Base-by-base conservation (phyloP, 305 asterid species). In the Ajuga reptans region DNA sequence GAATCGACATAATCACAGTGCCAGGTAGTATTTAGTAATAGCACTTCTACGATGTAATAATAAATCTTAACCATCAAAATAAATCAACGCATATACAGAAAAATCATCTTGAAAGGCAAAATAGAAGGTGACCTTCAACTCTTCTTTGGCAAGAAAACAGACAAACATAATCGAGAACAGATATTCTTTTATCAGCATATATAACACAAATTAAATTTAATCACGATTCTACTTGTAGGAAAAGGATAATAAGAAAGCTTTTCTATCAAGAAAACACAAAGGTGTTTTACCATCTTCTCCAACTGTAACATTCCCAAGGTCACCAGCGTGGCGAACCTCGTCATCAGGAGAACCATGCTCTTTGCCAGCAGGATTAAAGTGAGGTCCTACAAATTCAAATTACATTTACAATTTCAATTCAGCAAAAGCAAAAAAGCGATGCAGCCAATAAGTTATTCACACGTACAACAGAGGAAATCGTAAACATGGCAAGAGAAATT, bases 321-420 rank as follows among this genome's bases (percentile, higher is more conserved):
- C 97, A 84, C 97, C 98, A 59, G 98, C 98, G 81, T 92, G 98
- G 63, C 97, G 97, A 74, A n/a, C 36, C 73, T 86, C 92, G 67
- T 92, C 98, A 18, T 74, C 86, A 37, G 98, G 97, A 75, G 96
- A 84, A 77, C 98, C 98, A 53, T 93, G 97, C 61, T 82, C 92
- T 72, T 93, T 89, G 53, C 86, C 85, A 82, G 67, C 81, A 54
- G 98, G 98, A 75, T 93, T 90, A 77, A 78, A 93, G 82, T 93
- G 98, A 55, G 96, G 96, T 55, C 98, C 98, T 92, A 75, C 74
- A 80, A 0, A 68, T 73, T 37, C 10, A 57, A 46, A 33, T 6
- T 27, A 43, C 43, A 56, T n/a, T 18, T 55, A 33, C 61, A 49
- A 57, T 50, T 57, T 62, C 65, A 47, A 50, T 43, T 41, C 51